A percentile compares a stretch with the other conserved stretches of the same genome.
phyloP scores from a whole-genome alignment of 495 filamentous ascomycete genomes.

The Aspergillus asperescens region DNA sequence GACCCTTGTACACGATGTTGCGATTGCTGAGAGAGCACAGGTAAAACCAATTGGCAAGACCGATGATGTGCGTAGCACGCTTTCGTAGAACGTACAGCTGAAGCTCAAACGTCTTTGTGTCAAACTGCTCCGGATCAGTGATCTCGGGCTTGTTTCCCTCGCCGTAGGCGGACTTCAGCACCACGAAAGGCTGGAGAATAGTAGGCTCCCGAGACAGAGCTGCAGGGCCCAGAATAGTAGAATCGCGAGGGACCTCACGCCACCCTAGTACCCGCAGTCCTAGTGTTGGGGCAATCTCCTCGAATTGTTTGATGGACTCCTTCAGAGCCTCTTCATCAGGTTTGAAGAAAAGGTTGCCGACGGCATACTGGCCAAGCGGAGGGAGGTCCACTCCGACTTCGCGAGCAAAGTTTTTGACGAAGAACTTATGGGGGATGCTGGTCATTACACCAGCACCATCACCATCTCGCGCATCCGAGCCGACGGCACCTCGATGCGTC shows the following conservation, averaged over 20 bases:
- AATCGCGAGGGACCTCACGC: constrained; percentile 93
- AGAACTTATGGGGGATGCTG: constrained; percentile 97
- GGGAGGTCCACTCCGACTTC: constrained; percentile 83
- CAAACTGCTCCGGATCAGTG: constrained; percentile 73
- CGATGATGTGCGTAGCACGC: constrained; percentile 88
- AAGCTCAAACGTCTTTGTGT: constrained; percentile 81
- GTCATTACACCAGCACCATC: constrained; percentile 99
- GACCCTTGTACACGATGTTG: constrained; percentile 99
- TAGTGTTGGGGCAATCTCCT: constrained; percentile 82
- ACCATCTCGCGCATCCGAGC: constrained; percentile 94
- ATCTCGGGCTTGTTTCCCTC: constrained; percentile 74
- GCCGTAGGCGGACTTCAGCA: constrained; percentile 81
- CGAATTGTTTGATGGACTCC: constrained; percentile 82
- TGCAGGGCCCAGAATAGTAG: constrained; percentile 86
- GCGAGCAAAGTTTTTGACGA: constrained; percentile 94
- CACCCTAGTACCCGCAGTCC: constrained; percentile 91
- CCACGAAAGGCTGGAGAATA: constrained; percentile 94
- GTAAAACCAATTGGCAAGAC: constrained; percentile 98
- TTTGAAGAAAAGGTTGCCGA: constrained; percentile 98
- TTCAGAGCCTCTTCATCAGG: constrained; percentile 82
- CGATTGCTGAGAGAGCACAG: constrained; percentile 95
- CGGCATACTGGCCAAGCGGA: constrained; percentile 88
- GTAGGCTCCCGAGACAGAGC: constrained; percentile 90
- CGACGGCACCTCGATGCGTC: constrained; percentile 98
- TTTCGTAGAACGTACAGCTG: constrained; percentile 95